Base-by-base conservation (phyloP, 768 basidiomycete genomes). In the Boletus pseudo-olivaceus region DNA sequence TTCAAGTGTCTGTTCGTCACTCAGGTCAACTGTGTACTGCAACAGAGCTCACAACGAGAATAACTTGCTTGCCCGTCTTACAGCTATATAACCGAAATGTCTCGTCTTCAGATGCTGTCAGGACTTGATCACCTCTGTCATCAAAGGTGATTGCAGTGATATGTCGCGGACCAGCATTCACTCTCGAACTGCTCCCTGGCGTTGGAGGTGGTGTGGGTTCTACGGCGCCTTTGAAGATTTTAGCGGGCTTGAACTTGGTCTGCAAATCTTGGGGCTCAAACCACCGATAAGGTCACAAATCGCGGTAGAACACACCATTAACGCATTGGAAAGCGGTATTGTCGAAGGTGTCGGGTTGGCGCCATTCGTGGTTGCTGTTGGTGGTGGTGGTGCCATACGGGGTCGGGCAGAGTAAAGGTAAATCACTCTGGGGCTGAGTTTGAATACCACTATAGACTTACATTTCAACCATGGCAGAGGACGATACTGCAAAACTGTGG, bases 91-190 rank as follows among this genome's bases (percentile, higher is more conserved):
- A 64, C 41, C 90, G 80, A 72, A 98, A 94, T 0, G 85, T 85
- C 73, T 98, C 96, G 66, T 98, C 97, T 68, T 97, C 93, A 17
- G 79, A 87, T 1, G 91, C 88, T 9, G 93, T 96, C 47, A 98
- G 78, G 41, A 96, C 71, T 54, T 82, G 81, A 61, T 94, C 91
- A 2, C 97, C 97, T 67, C 83, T 77, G 68, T 96, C 92, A 66
- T 98, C 96, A 66, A 98, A 98, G 34, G 81, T 80, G 49, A 98
- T 82, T 14, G 91, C 90, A 2, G 93, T 96, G 51, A 95, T 90
- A 64, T 92, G 88, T 55, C 82, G 76, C 43, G 82, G 82, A 4
- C 77, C 79, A n/a, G 72, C 51, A 32, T 72, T 66, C 54, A 68
- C 51, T 50, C 72, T 67, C 29, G 68, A 65, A 23, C 61, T 65